Conservation (phyloP, 78 protist genomes). For the Emiliania huxleyi region DNA sequence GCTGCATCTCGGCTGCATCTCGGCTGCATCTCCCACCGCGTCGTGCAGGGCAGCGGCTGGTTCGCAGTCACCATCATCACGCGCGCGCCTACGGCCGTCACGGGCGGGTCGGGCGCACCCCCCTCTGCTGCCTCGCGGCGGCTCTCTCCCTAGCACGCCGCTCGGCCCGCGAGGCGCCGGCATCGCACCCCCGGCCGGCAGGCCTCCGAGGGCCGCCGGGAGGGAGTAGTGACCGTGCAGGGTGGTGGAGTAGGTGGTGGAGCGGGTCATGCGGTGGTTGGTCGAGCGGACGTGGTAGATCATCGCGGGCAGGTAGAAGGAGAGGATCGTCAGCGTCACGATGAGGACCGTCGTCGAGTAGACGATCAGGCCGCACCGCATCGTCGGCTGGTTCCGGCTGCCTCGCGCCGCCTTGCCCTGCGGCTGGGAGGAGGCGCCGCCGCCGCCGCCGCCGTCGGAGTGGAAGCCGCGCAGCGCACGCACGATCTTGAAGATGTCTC, state of each 20-base stretch:
- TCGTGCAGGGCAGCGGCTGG: slow-evolving; percentile 4
- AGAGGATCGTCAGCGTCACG: neutral
- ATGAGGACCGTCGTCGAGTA: slow-evolving; percentile 9
- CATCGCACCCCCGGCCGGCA: too few relatives aligned
- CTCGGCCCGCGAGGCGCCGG: too few relatives aligned
- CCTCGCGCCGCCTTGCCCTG: neutral
- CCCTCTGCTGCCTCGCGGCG: too few relatives aligned
- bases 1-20: too few relatives aligned
- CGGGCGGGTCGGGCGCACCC: too few relatives aligned
- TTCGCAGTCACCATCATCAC: slow-evolving; percentile 8
- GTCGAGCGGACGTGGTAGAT: neutral
- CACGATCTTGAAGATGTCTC: neutral
- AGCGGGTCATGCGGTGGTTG: neutral
- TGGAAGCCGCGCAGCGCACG: neutral
- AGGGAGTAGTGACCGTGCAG: neutral
- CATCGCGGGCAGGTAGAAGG: neutral
- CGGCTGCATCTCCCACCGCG: too few relatives aligned
- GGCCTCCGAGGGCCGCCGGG: too few relatives aligned
- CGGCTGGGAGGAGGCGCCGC: neutral
- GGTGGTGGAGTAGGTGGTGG: too few relatives aligned
- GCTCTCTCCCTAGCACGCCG: too few relatives aligned
- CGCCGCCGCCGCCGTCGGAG: neutral
- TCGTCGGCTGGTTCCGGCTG: neutral
- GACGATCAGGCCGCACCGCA: neutral
- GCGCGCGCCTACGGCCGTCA: too few relatives aligned